A percentile compares a stretch with the other conserved stretches of the same genome.
Evolutionary conservation across 2,329 filamentous ascomycete species (phyloP).

Genomic region (Fusarium burgessii): DNA sequence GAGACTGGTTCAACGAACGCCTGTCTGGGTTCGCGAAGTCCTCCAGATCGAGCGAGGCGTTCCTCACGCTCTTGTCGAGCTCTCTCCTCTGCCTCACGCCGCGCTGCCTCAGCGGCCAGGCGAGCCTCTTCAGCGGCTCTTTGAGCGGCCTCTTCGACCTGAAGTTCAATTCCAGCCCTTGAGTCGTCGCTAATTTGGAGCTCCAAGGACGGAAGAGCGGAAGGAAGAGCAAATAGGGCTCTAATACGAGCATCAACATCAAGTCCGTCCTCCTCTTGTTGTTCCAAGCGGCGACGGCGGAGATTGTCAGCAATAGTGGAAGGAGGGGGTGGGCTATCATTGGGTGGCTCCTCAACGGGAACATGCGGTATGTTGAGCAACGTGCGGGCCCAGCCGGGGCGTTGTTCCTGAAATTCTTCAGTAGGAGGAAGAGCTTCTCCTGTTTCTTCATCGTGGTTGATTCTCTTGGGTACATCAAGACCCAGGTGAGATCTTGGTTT

Average conservation of each 20-base stretch:
- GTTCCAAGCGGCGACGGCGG: slow-evolving; percentile 15
- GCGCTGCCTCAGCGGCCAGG: slow-evolving; percentile 43
- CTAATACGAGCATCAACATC: slow-evolving; percentile 41
- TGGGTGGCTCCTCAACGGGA: slow-evolving; percentile 2
- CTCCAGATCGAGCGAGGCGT: slow-evolving; percentile 48
- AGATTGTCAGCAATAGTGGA: neutral
- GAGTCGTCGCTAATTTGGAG: slow-evolving; percentile 49
- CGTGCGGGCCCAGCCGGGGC: slow-evolving; percentile 20
- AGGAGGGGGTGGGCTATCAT: slow-evolving; percentile 1
- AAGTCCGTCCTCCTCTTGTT: slow-evolving; percentile 18
- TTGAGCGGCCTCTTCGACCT: slow-evolving; percentile 42
- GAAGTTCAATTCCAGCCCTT: slow-evolving; percentile 40
- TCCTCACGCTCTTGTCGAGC: slow-evolving; percentile 44
- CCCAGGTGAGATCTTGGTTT: slow-evolving; percentile 45
- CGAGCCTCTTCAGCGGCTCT: slow-evolving; percentile 47
- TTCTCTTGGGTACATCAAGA: slow-evolving; percentile 41
- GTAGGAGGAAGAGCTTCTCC: slow-evolving; percentile 3
- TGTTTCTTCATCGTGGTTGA: slow-evolving; percentile 9
- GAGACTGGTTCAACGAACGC: slow-evolving; percentile 48
- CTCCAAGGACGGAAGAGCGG: slow-evolving; percentile 44
- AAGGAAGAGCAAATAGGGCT: slow-evolving; percentile 45
- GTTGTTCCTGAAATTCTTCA: slow-evolving; percentile 25
- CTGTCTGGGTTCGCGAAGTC: slow-evolving; percentile 47
- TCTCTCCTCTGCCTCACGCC: slow-evolving; percentile 41
- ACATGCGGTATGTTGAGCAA: slow-evolving; percentile 23